phyloP scores from a whole-genome alignment of 192 early-diverging fungal species.

The Backusella sp. region DNA sequence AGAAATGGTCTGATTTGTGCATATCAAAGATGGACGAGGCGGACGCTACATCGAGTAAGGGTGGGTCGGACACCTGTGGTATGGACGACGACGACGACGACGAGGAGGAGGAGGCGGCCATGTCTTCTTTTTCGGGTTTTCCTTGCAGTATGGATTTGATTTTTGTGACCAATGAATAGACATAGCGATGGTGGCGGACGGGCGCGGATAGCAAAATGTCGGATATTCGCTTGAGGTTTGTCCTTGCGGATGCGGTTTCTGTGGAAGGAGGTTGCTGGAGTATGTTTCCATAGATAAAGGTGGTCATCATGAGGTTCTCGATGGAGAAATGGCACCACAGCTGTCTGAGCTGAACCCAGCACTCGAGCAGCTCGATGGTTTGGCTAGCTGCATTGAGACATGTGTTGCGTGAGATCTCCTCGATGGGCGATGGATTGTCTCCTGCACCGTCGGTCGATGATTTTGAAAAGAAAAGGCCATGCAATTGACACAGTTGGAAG shows the following conservation, averaged over 20 bases:
- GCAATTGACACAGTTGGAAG: conserved; percentile 33
- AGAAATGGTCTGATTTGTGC: not conserved
- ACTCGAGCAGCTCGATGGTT: conserved; percentile 27
- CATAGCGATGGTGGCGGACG: conserved; percentile 31
- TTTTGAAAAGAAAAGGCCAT: conserved; percentile 27
- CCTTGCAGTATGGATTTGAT: conserved; percentile 17
- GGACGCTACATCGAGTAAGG: not conserved
- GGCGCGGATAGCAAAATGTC: conserved; percentile 14
- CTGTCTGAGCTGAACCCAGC: conserved; percentile 29
- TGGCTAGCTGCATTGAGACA: conserved; percentile 27
- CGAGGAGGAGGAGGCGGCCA: not conserved
- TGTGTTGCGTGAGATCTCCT: conserved; percentile 14
- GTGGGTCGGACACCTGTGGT: not conserved
- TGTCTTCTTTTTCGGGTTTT: not conserved
- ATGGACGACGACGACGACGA: not conserved
- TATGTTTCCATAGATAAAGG: conserved; percentile 21
- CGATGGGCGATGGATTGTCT: not conserved
- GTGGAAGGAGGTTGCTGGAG: not conserved
- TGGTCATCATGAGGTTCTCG: conserved; percentile 28
- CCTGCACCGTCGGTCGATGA: not conserved
- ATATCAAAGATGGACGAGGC: not conserved
- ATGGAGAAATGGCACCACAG: conserved; percentile 43
- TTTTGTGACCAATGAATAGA: conserved; percentile 19
- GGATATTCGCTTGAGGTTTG: conserved; percentile 13
- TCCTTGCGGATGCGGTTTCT: not conserved